Evolutionary conservation across 2,329 filamentous ascomycete genomes (phyloP), one percentile per base, ranked within the genome.

Genomic region (Penicillium sp.): DNA sequence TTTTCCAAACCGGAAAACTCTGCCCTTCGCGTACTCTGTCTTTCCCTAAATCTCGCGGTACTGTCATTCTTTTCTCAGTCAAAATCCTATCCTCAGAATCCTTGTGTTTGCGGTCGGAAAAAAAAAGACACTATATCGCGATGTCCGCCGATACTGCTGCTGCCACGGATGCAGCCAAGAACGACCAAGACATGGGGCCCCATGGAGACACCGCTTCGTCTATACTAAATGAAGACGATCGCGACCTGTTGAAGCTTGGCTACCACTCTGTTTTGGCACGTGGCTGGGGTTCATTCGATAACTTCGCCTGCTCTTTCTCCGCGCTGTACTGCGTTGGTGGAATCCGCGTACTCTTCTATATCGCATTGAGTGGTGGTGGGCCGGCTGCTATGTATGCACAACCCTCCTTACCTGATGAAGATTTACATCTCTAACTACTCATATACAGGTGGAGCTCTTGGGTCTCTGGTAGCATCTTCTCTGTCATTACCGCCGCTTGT

Each of bases 241-340:
- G 53, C 13, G 59, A 64, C 20, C 46, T 64, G 44, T 45, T 57
- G 35, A 56, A 60, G 33, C 49, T 64, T 42, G 62, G 62, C 15
- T 64, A 64, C 43, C 52, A 54, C 23, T 53, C 62, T 18, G 59
- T 64, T 13, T 49, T 64, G 27, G 60, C 54, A 13, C 54, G 62
- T 23, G 55, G 62, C 32, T 64, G 60, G 60, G 59, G 61, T 15
- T 49, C 52, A 0, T 64, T 64, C 29, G 60, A 63, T 42, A 64
- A 64, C 29, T 64, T 64, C 25, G 60, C 56, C 7, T 65, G 62
- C 40, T 61, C 62, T 7, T 62, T 63, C 46, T 62, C 61, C 13
- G 62, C 62, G 6, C 44, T 65, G 39, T 58, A 64, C 42, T 58
- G 54, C 37, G 59, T 65, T 35, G 61, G 62, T 20, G 62, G 62